Base-by-base conservation (phyloP, 768 basidiomycete genomes). In the Russula lepida region DNA sequence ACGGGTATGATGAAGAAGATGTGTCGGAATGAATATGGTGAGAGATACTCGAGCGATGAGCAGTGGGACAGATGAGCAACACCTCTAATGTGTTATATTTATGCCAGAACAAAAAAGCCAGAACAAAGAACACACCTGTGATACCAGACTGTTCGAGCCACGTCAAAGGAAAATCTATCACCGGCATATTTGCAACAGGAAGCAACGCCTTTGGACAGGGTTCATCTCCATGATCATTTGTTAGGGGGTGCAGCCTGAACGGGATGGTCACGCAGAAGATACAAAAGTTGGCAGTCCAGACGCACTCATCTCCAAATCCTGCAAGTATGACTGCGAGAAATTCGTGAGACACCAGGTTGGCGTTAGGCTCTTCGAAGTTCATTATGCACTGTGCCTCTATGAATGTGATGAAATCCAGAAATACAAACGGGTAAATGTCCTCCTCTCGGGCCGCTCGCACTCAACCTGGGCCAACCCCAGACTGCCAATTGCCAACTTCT, bases 61-160 rank as follows among this genome's bases (percentile, higher is more conserved):
- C 76, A 13, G 84, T 73, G 23, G 94, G 92, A 67, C 91, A 93
- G 63, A 97, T 85, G 44, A 97, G 77, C 17, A 95, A 79, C 28
- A 95, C 86, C 71, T 95, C 94, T 95, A 50, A 43, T 33, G 37
- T 33, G 17, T 60, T 48, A 54, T 41, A 58, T 51, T 50, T 35
- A 47, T 44, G 59, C 53, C 50, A 64, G 54, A 61, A 60, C 61
- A 54, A 64, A 48, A 19, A 33, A 47, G 21, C 58, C 49, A 60
- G 33, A 43, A 41, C 59, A 32, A n/a, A 21, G 25, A 15, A 68
- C 77, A 47, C 56, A 88, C 94, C 92, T 77, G 81, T 83, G 37
- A 97, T 84, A 23, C 92, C 91, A 12, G 92, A 85, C 44, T 88
- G 81, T 67, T 95, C 89, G 30, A 98, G 73, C 95, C 95, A 98